phyloP scores from a whole-genome alignment of 129 eudicot genomes.

The Gnaphalium uliginosum region DNA sequence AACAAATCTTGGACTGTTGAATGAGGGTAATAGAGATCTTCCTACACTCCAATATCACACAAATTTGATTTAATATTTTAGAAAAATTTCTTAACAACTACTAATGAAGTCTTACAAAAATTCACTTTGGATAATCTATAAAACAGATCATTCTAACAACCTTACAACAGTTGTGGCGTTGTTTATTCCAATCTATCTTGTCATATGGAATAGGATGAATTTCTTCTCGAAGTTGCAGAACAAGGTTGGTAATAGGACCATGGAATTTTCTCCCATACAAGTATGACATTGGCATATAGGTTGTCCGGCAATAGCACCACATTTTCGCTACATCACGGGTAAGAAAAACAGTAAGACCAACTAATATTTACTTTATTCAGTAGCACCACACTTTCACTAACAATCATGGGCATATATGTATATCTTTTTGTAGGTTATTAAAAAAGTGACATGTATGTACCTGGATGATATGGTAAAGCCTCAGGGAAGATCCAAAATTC shows the following conservation, averaged over 20 bases:
- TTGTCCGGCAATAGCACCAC: slow-evolving; percentile 72
- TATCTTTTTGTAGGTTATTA: neutral
- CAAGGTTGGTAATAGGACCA: slow-evolving; percentile 65
- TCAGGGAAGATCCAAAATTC: slow-evolving; percentile 86
- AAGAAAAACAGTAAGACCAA: neutral
- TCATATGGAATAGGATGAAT: slow-evolving; percentile 56
- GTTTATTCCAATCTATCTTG: slow-evolving; percentile 62
- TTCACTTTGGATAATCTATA: neutral
- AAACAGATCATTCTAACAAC: slow-evolving; percentile 27
- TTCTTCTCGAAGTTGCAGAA: slow-evolving; percentile 54
- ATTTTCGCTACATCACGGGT: slow-evolving; percentile 50
- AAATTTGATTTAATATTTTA: neutral
- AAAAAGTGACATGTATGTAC: slow-evolving; percentile 17
- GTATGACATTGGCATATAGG: slow-evolving; percentile 80
- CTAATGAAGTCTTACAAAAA: too few relatives aligned
- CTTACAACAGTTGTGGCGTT: slow-evolving; percentile 70
- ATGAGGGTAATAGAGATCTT: slow-evolving; percentile 71
- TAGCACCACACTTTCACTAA: neutral
- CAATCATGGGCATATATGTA: neutral
- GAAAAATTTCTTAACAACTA: too few relatives aligned
- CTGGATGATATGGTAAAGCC: slow-evolving; percentile 74
- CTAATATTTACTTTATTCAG: neutral
- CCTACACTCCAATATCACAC: slow-evolving; percentile 33
- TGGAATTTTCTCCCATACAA: slow-evolving; percentile 61
- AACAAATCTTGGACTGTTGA: slow-evolving; percentile 55